These are phyloP conservation scores for Saccharomycopsis javanensis DNA, from an alignment of 805 yeast species.

Conservation along the genomic window DNA sequence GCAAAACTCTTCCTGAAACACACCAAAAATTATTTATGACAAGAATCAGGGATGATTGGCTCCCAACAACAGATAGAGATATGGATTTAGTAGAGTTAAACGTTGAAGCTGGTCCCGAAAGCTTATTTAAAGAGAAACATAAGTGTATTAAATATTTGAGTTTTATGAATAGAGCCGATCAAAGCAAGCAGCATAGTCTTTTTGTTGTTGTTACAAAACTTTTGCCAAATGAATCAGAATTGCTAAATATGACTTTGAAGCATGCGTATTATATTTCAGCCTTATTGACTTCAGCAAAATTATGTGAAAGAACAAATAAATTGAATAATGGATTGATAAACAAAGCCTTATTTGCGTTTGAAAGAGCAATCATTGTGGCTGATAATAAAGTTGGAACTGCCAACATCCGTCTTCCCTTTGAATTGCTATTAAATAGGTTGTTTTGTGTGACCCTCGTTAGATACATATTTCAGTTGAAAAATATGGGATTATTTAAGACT, in stretches of 20 bases:
- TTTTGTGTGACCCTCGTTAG: slow-evolving; percentile 67
- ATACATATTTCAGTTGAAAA: slow-evolving; percentile 59
- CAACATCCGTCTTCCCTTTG: slow-evolving; percentile 64
- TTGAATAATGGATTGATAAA: slow-evolving; percentile 69
- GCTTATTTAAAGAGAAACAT: slow-evolving; percentile 28
- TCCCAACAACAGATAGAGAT: slow-evolving; percentile 58
- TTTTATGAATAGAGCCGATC: slow-evolving; percentile 33
- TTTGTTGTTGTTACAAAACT: slow-evolving; percentile 59
- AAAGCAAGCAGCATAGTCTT: slow-evolving; percentile 30
- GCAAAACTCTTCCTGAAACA: slow-evolving; percentile 65
- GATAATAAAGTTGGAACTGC: slow-evolving; percentile 47
- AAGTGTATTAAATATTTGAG: slow-evolving; percentile 47
- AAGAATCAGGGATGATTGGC: slow-evolving; percentile 70
- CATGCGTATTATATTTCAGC: slow-evolving; percentile 72
- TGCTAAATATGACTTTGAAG: slow-evolving; percentile 46
- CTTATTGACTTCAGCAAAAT: slow-evolving; percentile 67
- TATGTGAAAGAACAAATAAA: slow-evolving; percentile 58
- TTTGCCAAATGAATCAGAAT: slow-evolving; percentile 71
- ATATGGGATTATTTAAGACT: slow-evolving; percentile 66
- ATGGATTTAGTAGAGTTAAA: slow-evolving; percentile 52
- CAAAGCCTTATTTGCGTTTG: slow-evolving; percentile 69
- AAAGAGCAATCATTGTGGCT: slow-evolving; percentile 55
- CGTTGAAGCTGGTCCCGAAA: slow-evolving; percentile 25
- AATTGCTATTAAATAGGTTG: slow-evolving; percentile 64
- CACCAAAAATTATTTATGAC: slow-evolving; percentile 57